Conservation (phyloP, 148 eudicot species). For the Spergularia marina region DNA sequence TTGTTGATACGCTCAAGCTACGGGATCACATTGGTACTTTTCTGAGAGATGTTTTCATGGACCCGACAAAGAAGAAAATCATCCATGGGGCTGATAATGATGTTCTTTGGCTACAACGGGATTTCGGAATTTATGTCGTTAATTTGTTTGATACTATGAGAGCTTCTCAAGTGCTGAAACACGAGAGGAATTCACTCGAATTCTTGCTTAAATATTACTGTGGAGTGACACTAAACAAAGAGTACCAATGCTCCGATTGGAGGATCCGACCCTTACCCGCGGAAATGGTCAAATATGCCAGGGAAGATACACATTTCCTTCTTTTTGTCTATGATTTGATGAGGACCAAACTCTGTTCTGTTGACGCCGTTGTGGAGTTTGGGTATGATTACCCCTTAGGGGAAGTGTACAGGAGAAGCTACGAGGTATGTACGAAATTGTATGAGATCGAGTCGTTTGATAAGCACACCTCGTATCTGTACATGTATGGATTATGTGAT, state of each 20-base stretch:
- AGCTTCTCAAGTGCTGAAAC: neutral
- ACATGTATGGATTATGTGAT: neutral
- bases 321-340: neutral
- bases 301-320: slow-evolving; percentile 16
- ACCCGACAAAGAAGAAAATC: slow-evolving; percentile 12
- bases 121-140: slow-evolving; percentile 18
- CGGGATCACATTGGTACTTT: neutral
- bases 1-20: slow-evolving; percentile 12
- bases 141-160: slow-evolving; percentile 25
- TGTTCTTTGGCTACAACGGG: slow-evolving; percentile 21
- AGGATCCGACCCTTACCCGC: slow-evolving; percentile 10
- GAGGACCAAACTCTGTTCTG: neutral
- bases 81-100: slow-evolving; percentile 20
- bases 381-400: neutral
- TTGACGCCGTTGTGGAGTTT: neutral
- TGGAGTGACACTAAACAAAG: neutral
- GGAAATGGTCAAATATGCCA: slow-evolving; percentile 8
- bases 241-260: slow-evolving; percentile 19
- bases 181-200: neutral
- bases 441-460: slow-evolving; percentile 4
- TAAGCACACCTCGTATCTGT: neutral
- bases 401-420: neutral
- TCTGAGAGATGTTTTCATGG: neutral
- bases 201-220: neutral
- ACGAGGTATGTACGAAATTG: neutral